These are phyloP conservation scores for Pouteria glomerata DNA, from an alignment of 148 eudicot genomes.

Conservation along the genomic window DNA sequence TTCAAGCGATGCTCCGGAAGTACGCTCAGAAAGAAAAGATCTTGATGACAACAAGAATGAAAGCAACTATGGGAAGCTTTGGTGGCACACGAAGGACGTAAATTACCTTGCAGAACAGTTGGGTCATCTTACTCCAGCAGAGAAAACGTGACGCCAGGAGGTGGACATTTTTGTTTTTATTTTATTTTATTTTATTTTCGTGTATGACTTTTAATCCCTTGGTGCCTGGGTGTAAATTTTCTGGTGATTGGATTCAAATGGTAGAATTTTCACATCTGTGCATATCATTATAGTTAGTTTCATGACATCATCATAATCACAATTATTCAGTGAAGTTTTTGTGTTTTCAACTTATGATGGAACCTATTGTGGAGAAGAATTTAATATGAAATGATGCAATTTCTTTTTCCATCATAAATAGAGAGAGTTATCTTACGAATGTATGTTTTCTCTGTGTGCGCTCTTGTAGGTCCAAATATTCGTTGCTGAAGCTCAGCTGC, in stretches of 20 bases:
- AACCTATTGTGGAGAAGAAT: too few species aligned
- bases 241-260: neutral
- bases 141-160: conserved; percentile 44
- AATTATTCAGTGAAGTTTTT: neutral
- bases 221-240: neutral
- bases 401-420: neutral
- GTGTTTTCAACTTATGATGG: neutral
- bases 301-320: too few species aligned
- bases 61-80: conserved; percentile 38
- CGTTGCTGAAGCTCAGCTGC: too few species aligned
- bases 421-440: too few species aligned
- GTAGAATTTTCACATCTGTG: neutral
- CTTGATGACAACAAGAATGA: conserved; percentile 41
- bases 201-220: neutral
- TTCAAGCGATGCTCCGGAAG: conserved; percentile 47
- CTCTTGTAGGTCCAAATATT: too few species aligned
- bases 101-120: conserved; percentile 56
- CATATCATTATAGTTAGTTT: neutral
- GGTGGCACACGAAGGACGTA: conserved; percentile 50
- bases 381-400: too few species aligned
- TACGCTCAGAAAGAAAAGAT: conserved; percentile 48
- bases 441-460: too few species aligned
- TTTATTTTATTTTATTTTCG: neutral
- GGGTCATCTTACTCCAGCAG: conserved; percentile 75
- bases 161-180: conserved; percentile 9